A percentile compares a stretch with the other conserved stretches of the same genome.
Conservation (phyloP, 2,329 filamentous ascomycete genomes). For the Hortaea sp. region DNA sequence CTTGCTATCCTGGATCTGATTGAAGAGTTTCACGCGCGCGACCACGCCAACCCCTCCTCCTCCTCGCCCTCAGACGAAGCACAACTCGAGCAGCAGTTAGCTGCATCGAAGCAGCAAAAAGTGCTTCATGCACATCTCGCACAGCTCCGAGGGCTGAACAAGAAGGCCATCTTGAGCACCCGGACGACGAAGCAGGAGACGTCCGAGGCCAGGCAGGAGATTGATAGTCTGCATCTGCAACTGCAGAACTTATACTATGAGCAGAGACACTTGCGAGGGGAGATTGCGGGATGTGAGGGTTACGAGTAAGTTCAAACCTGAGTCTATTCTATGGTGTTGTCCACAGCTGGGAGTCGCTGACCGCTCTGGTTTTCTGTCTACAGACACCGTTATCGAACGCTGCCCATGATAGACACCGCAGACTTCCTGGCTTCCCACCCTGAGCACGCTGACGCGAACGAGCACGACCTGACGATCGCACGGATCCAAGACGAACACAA, state of each 20-base stretch:
- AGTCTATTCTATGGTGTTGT: background rate
- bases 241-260: conserved; percentile 96
- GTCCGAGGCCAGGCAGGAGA: conserved; percentile 77
- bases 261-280: conserved; percentile 77
- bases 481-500: conserved; percentile 84
- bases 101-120: conserved; percentile 68
- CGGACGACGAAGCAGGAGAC: conserved; percentile 80
- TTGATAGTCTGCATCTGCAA: conserved; percentile 83
- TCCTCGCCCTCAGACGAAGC: conserved; percentile 30
- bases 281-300: conserved; percentile 81
- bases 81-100: conserved; percentile 42
- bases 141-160: conserved; percentile 71
- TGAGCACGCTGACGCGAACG: conserved; percentile 59
- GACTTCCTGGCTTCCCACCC: conserved; percentile 71
- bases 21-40: conserved; percentile 25
- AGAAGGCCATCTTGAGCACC: conserved; percentile 68
- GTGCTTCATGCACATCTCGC: conserved; percentile 68
- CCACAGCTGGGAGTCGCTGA: background rate
- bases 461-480: conserved; percentile 77
- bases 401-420: conserved; percentile 74
- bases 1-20: conserved; percentile 50
- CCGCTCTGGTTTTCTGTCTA: background rate
- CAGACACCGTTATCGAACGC: conserved; percentile 76
- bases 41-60: conserved; percentile 20
- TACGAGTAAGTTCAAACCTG: conserved; percentile 55